These are phyloP conservation scores for Vigna radiata DNA, from an alignment of 306 rosid genomes.

Conservation along the genomic window DNA sequence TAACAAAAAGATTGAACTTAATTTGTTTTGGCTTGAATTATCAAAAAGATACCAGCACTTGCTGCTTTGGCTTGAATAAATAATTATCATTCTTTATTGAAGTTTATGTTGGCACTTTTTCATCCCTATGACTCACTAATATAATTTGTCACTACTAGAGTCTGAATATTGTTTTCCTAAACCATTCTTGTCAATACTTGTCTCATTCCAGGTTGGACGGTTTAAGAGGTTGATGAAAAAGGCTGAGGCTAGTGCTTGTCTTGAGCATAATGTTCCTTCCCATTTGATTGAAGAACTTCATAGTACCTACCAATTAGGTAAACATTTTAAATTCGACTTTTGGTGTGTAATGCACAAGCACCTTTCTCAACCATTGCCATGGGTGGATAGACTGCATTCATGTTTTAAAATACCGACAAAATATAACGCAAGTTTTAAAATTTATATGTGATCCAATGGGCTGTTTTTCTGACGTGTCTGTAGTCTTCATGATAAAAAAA, in stretches of 20 bases:
- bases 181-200: slow-evolving; percentile 17
- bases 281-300: slow-evolving; percentile 66
- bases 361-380: slow-evolving; percentile 7
- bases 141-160: slow-evolving; percentile 10
- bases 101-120: background rate
- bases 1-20: background rate
- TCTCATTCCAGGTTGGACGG: slow-evolving; percentile 65
- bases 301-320: slow-evolving; percentile 71
- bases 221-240: slow-evolving; percentile 81
- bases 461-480: background rate
- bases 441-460: too few relatives aligned
- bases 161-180: slow-evolving; percentile 13
- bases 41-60: background rate
- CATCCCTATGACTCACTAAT: background rate
- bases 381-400: background rate
- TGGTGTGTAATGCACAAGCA: background rate
- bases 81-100: background rate
- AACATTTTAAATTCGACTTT: slow-evolving; percentile 32
- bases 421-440: too few relatives aligned
- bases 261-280: slow-evolving; percentile 59
- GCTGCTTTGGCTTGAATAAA: slow-evolving; percentile 21
- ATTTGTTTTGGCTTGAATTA: slow-evolving; percentile 22
- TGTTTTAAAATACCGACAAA: too few relatives aligned
- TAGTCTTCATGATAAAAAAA: slow-evolving; percentile 17
- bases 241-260: slow-evolving; percentile 75